Percentiles rank a stretch among this genome's conserved stretches.
phyloP scores from a whole-genome alignment of 164 flowering plant genomes.

The Protea cynaroides region DNA sequence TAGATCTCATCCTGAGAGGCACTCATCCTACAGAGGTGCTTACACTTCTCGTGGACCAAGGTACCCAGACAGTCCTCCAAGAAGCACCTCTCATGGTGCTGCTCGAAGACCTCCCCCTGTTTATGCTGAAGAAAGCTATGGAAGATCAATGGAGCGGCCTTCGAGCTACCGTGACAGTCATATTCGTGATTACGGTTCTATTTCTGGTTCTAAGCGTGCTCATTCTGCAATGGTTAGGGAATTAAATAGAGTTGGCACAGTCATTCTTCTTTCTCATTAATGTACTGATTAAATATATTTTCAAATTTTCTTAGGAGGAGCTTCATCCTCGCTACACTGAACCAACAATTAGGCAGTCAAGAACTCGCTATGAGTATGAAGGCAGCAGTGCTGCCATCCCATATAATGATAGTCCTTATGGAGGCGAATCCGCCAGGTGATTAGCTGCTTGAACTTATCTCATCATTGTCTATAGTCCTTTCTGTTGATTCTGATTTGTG shows the following conservation, averaged over 20 bases:
- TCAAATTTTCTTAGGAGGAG: slow-evolving; percentile 20
- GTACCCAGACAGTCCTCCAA: slow-evolving; percentile 12
- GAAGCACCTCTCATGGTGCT: slow-evolving; percentile 13
- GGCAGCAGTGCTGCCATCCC: slow-evolving; percentile 11
- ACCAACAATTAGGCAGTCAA: slow-evolving; percentile 14
- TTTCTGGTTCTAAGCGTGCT: slow-evolving; percentile 22
- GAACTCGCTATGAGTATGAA: slow-evolving; percentile 18
- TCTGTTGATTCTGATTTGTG: background rate
- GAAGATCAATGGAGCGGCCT: slow-evolving; percentile 15
- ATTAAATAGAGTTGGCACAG: background rate
- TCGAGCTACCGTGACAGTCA: slow-evolving; percentile 20
- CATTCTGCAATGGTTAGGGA: slow-evolving; percentile 12
- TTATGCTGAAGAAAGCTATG: slow-evolving; percentile 22
- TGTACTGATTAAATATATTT: background rate
- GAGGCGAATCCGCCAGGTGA: slow-evolving; percentile 21
- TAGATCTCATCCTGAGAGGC: slow-evolving; percentile 15
- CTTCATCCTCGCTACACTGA: slow-evolving; percentile 20
- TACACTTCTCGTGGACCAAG: slow-evolving; percentile 14
- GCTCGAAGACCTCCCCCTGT: slow-evolving; percentile 16
- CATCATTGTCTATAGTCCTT: background rate
- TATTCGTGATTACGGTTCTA: slow-evolving; percentile 18
- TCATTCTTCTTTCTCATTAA: background rate
- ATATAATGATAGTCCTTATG: slow-evolving; percentile 15
- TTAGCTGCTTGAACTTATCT: background rate
- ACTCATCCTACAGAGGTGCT: slow-evolving; percentile 14